Evolutionary conservation across 805 yeast genomes (phyloP).

Genomic region (Naumovozyma baii): DNA sequence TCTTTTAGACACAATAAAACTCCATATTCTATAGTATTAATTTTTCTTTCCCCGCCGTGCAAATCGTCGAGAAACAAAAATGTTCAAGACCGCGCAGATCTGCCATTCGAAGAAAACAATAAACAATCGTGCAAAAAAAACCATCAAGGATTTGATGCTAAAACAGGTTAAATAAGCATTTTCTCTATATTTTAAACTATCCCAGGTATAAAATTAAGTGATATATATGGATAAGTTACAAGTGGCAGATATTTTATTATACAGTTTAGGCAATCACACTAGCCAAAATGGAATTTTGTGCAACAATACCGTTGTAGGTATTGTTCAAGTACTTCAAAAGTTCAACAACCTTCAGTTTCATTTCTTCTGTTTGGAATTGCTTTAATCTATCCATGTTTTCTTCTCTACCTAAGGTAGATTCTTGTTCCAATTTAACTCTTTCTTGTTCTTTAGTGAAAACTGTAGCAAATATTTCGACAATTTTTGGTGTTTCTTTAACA

Average conservation of each 20-base stretch:
- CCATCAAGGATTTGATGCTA: too few species aligned
- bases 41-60: too few species aligned
- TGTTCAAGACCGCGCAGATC: too few species aligned
- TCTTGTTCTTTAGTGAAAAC: conserved; percentile 71
- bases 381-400: conserved; percentile 66
- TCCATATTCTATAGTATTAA: too few species aligned
- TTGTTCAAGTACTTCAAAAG: conserved; percentile 65
- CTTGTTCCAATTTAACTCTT: conserved; percentile 55
- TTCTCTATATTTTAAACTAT: neutral
- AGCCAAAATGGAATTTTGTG: conserved; percentile 33
- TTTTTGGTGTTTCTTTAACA: conserved; percentile 44
- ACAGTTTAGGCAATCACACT: conserved; percentile 26
- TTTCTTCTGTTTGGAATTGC: conserved; percentile 67
- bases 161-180: too few species aligned
- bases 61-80: too few species aligned
- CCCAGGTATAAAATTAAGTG: neutral
- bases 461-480: conserved; percentile 57
- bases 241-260: neutral
- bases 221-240: neutral
- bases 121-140: too few species aligned
- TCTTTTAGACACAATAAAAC: too few species aligned
- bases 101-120: too few species aligned
- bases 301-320: conserved; percentile 53
- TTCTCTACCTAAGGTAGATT: conserved; percentile 79
- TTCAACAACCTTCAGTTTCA: conserved; percentile 53